Percentiles rank a stretch among this genome's conserved stretches.
These are phyloP conservation scores for Geotrichum restrictum DNA, from an alignment of 1,139 yeast genomes.

Conservation along the genomic window DNA sequence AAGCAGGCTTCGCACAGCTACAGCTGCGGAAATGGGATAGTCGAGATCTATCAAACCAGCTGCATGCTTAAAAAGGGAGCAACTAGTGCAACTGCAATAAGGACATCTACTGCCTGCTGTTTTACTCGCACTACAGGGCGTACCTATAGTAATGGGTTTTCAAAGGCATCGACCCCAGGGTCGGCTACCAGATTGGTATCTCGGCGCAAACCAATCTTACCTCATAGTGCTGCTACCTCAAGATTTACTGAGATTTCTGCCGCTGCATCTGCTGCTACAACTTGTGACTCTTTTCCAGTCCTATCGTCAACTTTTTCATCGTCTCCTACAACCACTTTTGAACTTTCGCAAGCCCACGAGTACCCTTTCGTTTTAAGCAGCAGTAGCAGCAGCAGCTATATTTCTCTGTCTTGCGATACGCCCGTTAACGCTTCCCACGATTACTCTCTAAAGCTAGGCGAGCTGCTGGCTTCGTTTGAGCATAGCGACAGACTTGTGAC, in stretches of 20 bases:
- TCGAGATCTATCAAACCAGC: slow-evolving; percentile 15
- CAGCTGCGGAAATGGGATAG: slow-evolving; percentile 11
- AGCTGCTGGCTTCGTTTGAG: slow-evolving; percentile 11
- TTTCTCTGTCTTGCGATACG: neutral
- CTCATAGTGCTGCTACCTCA: too few species aligned
- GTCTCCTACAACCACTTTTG: slow-evolving; percentile 18
- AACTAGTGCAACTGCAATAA: neutral
- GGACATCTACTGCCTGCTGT: slow-evolving; percentile 5
- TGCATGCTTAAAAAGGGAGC: too few species aligned
- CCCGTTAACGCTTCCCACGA: slow-evolving; percentile 20
- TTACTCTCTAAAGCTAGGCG: slow-evolving; percentile 17
- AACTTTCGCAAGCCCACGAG: neutral
- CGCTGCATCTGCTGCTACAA: too few species aligned
- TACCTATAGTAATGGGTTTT: too few species aligned
- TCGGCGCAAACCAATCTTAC: too few species aligned
- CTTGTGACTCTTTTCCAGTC: too few species aligned
- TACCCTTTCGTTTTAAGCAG: neutral
- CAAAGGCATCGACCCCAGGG: neutral
- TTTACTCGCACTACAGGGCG: neutral
- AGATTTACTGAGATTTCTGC: too few species aligned
- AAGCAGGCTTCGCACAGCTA: neutral
- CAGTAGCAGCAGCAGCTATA: neutral
- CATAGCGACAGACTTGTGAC: too few species aligned
- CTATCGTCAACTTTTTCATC: too few species aligned
- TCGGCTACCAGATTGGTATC: too few species aligned